Conservation (phyloP, 345 rosid genomes). For the Hibiscus tridactylites region DNA sequence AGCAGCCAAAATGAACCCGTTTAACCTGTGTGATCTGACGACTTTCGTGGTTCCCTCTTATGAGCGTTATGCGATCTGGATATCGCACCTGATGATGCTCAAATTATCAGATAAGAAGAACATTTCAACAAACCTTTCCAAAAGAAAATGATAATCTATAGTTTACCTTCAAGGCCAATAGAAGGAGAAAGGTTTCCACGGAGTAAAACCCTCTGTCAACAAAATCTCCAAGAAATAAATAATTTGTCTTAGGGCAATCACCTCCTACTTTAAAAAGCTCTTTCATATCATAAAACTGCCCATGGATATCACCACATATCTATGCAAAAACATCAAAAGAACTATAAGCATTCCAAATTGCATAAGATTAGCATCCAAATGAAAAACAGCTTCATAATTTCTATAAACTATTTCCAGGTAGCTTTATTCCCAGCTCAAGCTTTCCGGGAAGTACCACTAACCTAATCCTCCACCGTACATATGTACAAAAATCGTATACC, state of each 20-base stretch:
- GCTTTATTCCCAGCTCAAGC: background rate
- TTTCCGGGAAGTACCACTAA: background rate
- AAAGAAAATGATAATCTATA: background rate
- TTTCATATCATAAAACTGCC: slow-evolving; percentile 96
- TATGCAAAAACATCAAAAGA: slow-evolving; percentile 15
- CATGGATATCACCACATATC: slow-evolving; percentile 99
- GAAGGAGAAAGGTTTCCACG: slow-evolving; percentile 90
- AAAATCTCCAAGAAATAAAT: slow-evolving; percentile 96
- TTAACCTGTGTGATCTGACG: slow-evolving; percentile 95
- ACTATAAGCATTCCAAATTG: background rate
- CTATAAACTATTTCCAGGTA: background rate
- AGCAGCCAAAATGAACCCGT: slow-evolving; percentile 8
- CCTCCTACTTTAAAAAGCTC: slow-evolving; percentile 97
- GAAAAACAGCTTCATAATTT: background rate
- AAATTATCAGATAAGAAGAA: slow-evolving; percentile 12
- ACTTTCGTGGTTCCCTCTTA: slow-evolving; percentile 95
- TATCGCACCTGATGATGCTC: slow-evolving; percentile 67
- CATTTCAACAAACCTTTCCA: background rate
- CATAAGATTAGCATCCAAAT: background rate
- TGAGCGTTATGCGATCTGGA: slow-evolving; percentile 92
- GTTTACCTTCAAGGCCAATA: slow-evolving; percentile 85
- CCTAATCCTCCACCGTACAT: background rate
- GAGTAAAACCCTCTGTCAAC: slow-evolving; percentile 97
- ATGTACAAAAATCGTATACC: background rate
- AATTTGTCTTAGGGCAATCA: slow-evolving; percentile 95